Evolutionary conservation across 2,329 filamentous ascomycete species (phyloP).

Genomic region (Diaporthe australafricana): DNA sequence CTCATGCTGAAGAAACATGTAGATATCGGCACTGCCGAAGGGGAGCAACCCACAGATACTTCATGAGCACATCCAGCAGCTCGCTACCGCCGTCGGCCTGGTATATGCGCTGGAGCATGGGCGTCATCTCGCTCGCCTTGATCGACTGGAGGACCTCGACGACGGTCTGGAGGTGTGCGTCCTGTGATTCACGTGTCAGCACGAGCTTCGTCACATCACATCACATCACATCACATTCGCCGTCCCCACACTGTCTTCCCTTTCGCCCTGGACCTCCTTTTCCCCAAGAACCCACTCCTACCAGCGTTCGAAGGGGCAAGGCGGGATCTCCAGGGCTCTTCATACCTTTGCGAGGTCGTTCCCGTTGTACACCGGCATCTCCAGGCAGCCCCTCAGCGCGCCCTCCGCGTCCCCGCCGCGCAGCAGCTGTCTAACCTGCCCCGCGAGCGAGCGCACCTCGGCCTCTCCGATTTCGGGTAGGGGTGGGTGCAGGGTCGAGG

Average conservation of each 20-base stretch:
- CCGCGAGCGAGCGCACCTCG: slow-evolving; percentile 81
- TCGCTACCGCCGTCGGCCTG: slow-evolving; percentile 83
- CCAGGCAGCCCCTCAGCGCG: slow-evolving; percentile 84
- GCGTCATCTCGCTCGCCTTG: slow-evolving; percentile 94
- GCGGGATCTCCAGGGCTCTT: slow-evolving; percentile 1
- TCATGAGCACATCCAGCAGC: slow-evolving; percentile 93
- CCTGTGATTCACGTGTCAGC: slow-evolving; percentile 61
- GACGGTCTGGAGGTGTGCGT: slow-evolving; percentile 87
- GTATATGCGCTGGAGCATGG: slow-evolving; percentile 86
- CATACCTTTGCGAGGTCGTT: slow-evolving; percentile 68
- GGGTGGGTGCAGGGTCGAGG: slow-evolving; percentile 82
- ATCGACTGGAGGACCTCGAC: slow-evolving; percentile 96
- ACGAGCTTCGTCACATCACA: slow-evolving; percentile 28
- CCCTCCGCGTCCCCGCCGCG: slow-evolving; percentile 89
- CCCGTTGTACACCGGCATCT: slow-evolving; percentile 83
- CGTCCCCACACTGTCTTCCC: background rate
- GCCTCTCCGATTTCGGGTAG: slow-evolving; percentile 79
- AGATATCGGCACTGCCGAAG: background rate
- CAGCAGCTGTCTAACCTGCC: slow-evolving; percentile 88
- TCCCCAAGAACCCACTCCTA: background rate
- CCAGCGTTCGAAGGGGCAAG: background rate
- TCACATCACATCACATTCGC: slow-evolving; percentile 33
- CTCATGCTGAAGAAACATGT: background rate
- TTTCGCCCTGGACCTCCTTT: background rate
- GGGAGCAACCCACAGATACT: slow-evolving; percentile 81